Conservation (phyloP, 306 rosid species). For the Phaseolus lunatus region DNA sequence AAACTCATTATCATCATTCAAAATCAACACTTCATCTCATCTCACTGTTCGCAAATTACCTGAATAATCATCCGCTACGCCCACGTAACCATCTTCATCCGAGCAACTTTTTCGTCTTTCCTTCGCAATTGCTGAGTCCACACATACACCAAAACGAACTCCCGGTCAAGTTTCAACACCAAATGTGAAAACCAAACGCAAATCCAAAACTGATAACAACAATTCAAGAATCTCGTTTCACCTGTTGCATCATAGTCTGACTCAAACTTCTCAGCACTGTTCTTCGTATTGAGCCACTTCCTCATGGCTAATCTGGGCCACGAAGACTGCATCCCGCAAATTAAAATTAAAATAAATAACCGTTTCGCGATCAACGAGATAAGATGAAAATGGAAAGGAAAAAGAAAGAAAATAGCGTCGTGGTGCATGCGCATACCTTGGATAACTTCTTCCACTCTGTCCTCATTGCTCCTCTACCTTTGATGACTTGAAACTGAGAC, state of each 20-base stretch:
- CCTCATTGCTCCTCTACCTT: slow-evolving; percentile 62
- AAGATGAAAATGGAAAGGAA: not conserved
- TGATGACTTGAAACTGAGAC: slow-evolving; percentile 37
- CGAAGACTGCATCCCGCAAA: slow-evolving; percentile 50
- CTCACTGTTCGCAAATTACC: slow-evolving; percentile 54
- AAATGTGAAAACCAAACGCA: slow-evolving; percentile 13
- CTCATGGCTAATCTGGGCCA: slow-evolving; percentile 69
- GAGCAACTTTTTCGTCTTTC: slow-evolving; percentile 76
- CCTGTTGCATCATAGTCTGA: slow-evolving; percentile 58
- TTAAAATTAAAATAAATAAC: not conserved
- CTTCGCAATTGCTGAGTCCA: slow-evolving; percentile 44
- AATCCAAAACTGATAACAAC: not conserved
- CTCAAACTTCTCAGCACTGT: slow-evolving; percentile 52
- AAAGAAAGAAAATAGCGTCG: not conserved
- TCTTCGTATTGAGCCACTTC: slow-evolving; percentile 76
- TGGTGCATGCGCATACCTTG: slow-evolving; percentile 52
- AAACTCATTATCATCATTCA: not conserved
- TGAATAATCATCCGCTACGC: slow-evolving; percentile 55
- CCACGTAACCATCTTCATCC: slow-evolving; percentile 66
- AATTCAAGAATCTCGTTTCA: slow-evolving; percentile 24
- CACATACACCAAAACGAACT: not conserved
- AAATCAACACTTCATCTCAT: slow-evolving; percentile 37
- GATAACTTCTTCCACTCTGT: slow-evolving; percentile 56
- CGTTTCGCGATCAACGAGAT: not conserved
- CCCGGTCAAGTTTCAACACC: not conserved